Percentiles rank a stretch among this genome's conserved stretches.
These are phyloP conservation scores for Pleurotus pulmonarius DNA, from an alignment of 768 basidiomycete species.

Conservation along the genomic window DNA sequence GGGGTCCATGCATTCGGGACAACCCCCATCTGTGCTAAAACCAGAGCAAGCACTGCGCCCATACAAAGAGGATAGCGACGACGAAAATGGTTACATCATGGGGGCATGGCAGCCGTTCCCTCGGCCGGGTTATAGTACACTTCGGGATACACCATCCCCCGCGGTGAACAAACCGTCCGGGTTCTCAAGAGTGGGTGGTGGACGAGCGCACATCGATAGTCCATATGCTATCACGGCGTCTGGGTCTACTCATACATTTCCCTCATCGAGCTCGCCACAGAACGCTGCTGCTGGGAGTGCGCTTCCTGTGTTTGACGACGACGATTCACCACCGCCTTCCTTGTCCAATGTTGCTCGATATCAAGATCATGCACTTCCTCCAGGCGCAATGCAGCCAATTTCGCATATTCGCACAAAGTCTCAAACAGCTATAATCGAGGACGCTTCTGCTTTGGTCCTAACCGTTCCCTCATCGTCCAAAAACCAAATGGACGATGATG, in stretches of 20 bases:
- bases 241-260: slow-evolving; percentile 64
- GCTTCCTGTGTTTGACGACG: slow-evolving; percentile 27
- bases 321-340: slow-evolving; percentile 47
- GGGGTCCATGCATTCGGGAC: slow-evolving; percentile 51
- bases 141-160: slow-evolving; percentile 31
- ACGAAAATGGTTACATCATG: slow-evolving; percentile 85
- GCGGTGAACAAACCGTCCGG: slow-evolving; percentile 41
- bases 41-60: slow-evolving; percentile 78
- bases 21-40: slow-evolving; percentile 68
- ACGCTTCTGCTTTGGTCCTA: slow-evolving; percentile 33
- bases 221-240: slow-evolving; percentile 71
- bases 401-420: slow-evolving; percentile 72
- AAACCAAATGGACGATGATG: slow-evolving; percentile 19
- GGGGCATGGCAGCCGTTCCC: slow-evolving; percentile 87
- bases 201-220: slow-evolving; percentile 78
- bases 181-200: slow-evolving; percentile 86
- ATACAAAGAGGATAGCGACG: slow-evolving; percentile 76
- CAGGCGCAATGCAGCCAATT: slow-evolving; percentile 60
- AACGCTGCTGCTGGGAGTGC: slow-evolving; percentile 18
- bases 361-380: slow-evolving; percentile 36
- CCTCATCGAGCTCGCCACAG: slow-evolving; percentile 50
- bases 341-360: slow-evolving; percentile 44
- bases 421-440: slow-evolving; percentile 82
- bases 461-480: slow-evolving; percentile 10
- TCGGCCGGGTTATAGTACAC: slow-evolving; percentile 43